Evolutionary conservation across 805 yeast species (phyloP), one percentile per base, ranked within the genome.

Genomic region (Lipomyces starkeyi): DNA sequence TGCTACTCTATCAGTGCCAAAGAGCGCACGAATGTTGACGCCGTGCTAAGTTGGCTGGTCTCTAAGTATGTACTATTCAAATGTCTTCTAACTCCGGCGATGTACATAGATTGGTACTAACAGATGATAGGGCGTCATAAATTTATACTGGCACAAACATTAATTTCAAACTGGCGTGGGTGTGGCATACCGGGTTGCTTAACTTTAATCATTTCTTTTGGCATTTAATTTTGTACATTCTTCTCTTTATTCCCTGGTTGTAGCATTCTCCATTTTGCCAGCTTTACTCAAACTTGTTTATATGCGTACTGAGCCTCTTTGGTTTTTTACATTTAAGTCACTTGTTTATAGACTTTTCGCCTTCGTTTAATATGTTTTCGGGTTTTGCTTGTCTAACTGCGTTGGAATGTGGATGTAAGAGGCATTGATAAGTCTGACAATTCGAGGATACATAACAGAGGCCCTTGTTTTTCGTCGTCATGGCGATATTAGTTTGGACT

Each of bases 1-100:
- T 78, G 80, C 67, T 79, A 78, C 65, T 77, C 79, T 6, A 77
- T 79, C 29, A 77, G 80, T 17, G 81, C 78, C 49, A 78, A 78
- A 66, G 77, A 78, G 54, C 73, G 74, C 11, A 74, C 73, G 40
- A 78, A 78, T 59, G 70, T 78, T 47, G 78, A 71, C 61, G 73
- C 79, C 5, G 81, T 79, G n/a, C 59, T 78, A 58, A 73, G 74
- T 65, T 78, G 81, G 81, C 71, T 78, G 40, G 73, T 78, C 53
- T 69, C 78, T 2, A 73, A 67, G 73, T 70, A 59, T 13, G 72
- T 63, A 2, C 35, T 20, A 6, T 22, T 6, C 8, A 43, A 17
- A 11, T 43, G n/a, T 17, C 20, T 43, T 17, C 20, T n/a, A n/a
- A 7, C 14, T 17, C 49, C 22, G 22, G 9, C 1, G 9, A 17